These are phyloP conservation scores for Gossypium raimondii DNA, from an alignment of 345 rosid genomes.

Conservation along the genomic window DNA sequence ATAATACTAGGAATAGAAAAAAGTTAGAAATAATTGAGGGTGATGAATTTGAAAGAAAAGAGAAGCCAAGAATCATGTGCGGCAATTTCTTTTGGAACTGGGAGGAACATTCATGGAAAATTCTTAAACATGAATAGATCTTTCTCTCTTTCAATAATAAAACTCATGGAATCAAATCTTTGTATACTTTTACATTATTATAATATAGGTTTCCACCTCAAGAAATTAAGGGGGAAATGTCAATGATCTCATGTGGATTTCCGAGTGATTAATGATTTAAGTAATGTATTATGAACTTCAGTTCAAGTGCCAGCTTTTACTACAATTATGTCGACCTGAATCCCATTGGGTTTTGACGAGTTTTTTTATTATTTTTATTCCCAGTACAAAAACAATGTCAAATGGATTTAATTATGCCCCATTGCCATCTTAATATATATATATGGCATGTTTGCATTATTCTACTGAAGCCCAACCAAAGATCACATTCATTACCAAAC, in stretches of 20 bases:
- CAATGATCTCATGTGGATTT: constrained; percentile 4
- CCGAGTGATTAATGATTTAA: neutral
- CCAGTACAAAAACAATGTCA: neutral
- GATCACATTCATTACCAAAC: neutral
- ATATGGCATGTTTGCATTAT: neutral
- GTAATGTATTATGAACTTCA: neutral
- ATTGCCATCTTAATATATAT: neutral
- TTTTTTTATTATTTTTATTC: neutral
- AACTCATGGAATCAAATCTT: neutral
- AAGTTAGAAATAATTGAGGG: neutral
- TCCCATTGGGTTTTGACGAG: neutral
- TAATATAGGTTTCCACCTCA: neutral
- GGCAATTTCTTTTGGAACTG: neutral
- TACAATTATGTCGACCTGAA: neutral
- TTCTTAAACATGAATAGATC: neutral
- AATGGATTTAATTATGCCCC: neutral
- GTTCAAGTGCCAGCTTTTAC: constrained; percentile 2
- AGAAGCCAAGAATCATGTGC: neutral
- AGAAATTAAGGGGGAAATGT: neutral
- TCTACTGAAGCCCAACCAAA: neutral
- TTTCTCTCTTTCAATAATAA: neutral
- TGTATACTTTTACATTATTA: neutral
- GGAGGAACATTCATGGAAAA: neutral
- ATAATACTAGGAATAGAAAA: too few relatives aligned
- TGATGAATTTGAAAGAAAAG: neutral